These are phyloP conservation scores for Penicillium mononematosum DNA, from an alignment of 495 filamentous ascomycete species.

Conservation along the genomic window DNA sequence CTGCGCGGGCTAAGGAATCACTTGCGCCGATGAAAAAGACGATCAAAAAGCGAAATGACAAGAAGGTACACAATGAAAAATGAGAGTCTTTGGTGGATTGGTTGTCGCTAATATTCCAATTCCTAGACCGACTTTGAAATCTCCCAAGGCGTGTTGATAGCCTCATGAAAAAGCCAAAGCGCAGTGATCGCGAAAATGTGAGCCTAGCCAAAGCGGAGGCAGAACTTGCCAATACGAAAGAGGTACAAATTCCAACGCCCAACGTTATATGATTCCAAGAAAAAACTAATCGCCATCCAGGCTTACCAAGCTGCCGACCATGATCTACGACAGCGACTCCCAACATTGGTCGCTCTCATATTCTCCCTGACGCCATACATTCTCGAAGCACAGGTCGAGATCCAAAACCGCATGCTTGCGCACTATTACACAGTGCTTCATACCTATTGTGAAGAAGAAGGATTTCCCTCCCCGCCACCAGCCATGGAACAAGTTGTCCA, in stretches of 20 bases:
- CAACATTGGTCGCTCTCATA: slow-evolving; percentile 68
- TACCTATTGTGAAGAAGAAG: slow-evolving; percentile 68
- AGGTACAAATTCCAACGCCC: slow-evolving; percentile 46
- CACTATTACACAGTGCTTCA: slow-evolving; percentile 83
- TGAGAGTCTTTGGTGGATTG: not conserved
- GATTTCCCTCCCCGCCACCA: slow-evolving; percentile 72
- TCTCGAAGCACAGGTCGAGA: slow-evolving; percentile 68
- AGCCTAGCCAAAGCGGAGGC: slow-evolving; percentile 72
- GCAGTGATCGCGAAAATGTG: slow-evolving; percentile 75
- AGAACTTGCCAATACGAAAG: slow-evolving; percentile 67
- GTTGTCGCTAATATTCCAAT: not conserved
- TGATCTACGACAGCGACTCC: slow-evolving; percentile 71
- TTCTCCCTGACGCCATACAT: slow-evolving; percentile 81
- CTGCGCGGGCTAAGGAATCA: slow-evolving; percentile 66
- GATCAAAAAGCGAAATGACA: slow-evolving; percentile 89
- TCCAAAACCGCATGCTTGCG: slow-evolving; percentile 80
- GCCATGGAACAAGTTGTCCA: slow-evolving; percentile 69
- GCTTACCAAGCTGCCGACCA: slow-evolving; percentile 82
- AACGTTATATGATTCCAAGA: not conserved
- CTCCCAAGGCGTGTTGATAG: slow-evolving; percentile 69
- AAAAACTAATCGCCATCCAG: slow-evolving; percentile 38
- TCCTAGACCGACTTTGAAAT: slow-evolving; percentile 75
- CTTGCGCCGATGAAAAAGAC: slow-evolving; percentile 80
- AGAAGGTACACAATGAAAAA: slow-evolving; percentile 53
- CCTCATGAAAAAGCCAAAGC: slow-evolving; percentile 66